These are phyloP conservation scores for Akanthomyces uredinophilus DNA, from an alignment of 2,329 filamentous ascomycete genomes.

Conservation along the genomic window DNA sequence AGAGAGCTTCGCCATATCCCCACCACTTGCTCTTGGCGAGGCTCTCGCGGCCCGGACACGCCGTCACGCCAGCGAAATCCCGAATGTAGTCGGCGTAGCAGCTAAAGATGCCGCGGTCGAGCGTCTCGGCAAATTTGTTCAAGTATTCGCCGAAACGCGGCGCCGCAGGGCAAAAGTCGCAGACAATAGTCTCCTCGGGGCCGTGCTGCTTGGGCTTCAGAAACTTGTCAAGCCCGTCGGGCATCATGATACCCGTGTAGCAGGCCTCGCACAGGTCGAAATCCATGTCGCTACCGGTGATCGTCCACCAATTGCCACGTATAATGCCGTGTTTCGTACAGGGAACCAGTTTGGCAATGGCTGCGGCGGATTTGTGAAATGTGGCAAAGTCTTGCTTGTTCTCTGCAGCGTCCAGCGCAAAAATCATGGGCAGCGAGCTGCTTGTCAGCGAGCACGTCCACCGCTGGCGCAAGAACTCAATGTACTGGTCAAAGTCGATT, in stretches of 20 bases:
- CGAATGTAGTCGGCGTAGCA: conserved; percentile 25
- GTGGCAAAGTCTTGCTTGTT: conserved; percentile 23
- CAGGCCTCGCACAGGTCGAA: conserved; percentile 31
- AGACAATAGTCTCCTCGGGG: conserved; percentile 21
- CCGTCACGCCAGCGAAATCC: conserved; percentile 24
- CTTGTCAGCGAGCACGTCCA: conserved; percentile 25
- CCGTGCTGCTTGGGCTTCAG: conserved; percentile 23
- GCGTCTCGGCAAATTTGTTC: conserved; percentile 23
- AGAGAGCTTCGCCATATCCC: conserved; percentile 29
- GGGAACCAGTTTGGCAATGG: conserved; percentile 20
- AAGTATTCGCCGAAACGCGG: conserved; percentile 25
- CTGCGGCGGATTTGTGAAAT: conserved; percentile 24
- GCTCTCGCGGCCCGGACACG: conserved; percentile 26
- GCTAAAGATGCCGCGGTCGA: conserved; percentile 29
- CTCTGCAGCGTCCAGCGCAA: conserved; percentile 25
- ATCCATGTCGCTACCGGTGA: conserved; percentile 20
- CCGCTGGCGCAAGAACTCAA: conserved; percentile 19
- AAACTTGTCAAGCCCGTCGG: conserved; percentile 23
- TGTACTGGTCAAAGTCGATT: conserved; percentile 21
- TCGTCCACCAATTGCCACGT: conserved; percentile 31
- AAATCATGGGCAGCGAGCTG: conserved; percentile 19
- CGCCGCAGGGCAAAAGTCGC: conserved; percentile 25
- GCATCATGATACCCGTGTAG: conserved; percentile 25
- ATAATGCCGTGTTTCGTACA: conserved; percentile 27
- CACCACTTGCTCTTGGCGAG: conserved; percentile 28